Evolutionary conservation across 2,329 filamentous ascomycete species (phyloP).

Genomic region (Talaromyces albobiverticillius): DNA sequence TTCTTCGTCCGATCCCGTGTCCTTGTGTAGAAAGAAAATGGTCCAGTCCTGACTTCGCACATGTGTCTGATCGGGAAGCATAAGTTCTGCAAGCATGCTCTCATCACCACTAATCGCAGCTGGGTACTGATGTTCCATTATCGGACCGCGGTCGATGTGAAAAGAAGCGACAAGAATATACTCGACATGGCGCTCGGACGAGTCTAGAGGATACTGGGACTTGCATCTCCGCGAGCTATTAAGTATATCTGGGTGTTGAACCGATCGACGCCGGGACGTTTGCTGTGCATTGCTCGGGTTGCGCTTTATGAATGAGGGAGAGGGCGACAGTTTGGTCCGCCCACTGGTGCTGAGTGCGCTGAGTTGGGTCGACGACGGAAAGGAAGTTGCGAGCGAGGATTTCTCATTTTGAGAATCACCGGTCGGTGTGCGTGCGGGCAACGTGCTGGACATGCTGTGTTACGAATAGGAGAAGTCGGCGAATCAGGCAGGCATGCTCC

Average conservation of each 20-base stretch:
- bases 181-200: conserved; percentile 89
- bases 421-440: conserved; percentile 8
- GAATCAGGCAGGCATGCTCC: neutral
- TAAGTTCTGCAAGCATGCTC: conserved; percentile 95
- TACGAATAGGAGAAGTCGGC: neutral
- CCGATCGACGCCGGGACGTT: conserved; percentile 37
- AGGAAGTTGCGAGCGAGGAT: conserved; percentile 6
- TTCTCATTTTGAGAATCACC: conserved; percentile 12
- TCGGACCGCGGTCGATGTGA: conserved; percentile 89
- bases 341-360: conserved; percentile 49
- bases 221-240: conserved; percentile 54
- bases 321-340: conserved; percentile 58
- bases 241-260: conserved; percentile 43
- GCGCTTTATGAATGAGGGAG: conserved; percentile 53
- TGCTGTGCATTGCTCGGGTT: conserved; percentile 47
- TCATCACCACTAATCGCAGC: conserved; percentile 94
- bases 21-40: conserved; percentile 97
- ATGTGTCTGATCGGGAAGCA: conserved; percentile 96
- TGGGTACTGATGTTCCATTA: conserved; percentile 98
- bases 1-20: conserved; percentile 76
- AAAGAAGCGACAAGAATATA: conserved; percentile 98
- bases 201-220: conserved; percentile 73
- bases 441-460: conserved; percentile 10
- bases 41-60: conserved; percentile 97
- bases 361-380: conserved; percentile 25